Conservation (phyloP, 2,329 filamentous ascomycete species). For the Pestalotiopsis sp. region DNA sequence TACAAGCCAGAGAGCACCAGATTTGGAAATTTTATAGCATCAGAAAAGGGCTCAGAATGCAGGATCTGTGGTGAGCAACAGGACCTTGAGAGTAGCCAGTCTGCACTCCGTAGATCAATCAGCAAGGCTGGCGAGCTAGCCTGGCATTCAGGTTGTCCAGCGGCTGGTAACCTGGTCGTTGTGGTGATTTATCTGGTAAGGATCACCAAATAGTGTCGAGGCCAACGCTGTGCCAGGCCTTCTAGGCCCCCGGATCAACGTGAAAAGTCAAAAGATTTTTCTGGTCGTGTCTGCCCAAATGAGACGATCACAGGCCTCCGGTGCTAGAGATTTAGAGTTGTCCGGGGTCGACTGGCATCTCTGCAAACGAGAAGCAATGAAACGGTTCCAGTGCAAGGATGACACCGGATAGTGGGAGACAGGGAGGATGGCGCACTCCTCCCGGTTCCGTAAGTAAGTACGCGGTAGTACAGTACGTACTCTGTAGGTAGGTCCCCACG, state of each 20-base stretch:
- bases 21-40: constrained; percentile 22
- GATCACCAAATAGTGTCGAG: constrained; percentile 4
- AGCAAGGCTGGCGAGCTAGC: neutral
- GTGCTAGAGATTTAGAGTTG: neutral
- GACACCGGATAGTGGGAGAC: neutral
- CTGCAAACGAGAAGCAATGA: constrained; percentile 1
- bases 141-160: neutral
- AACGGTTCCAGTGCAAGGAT: neutral
- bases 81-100: no score
- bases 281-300: neutral
- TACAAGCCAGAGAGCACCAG: constrained; percentile 10
- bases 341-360: neutral
- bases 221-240: neutral
- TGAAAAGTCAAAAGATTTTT: neutral
- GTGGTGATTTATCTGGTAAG: neutral
- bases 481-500: no score
- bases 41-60: neutral
- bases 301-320: neutral
- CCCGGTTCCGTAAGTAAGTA: no score
- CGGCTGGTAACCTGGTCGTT: neutral
- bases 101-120: neutral
- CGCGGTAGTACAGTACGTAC: no score
- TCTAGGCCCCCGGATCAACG: neutral
- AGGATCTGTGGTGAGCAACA: neutral
- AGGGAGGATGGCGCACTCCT: neutral